Conservation (phyloP, 2,329 filamentous ascomycete genomes). For the Byssochlamys sp. region DNA sequence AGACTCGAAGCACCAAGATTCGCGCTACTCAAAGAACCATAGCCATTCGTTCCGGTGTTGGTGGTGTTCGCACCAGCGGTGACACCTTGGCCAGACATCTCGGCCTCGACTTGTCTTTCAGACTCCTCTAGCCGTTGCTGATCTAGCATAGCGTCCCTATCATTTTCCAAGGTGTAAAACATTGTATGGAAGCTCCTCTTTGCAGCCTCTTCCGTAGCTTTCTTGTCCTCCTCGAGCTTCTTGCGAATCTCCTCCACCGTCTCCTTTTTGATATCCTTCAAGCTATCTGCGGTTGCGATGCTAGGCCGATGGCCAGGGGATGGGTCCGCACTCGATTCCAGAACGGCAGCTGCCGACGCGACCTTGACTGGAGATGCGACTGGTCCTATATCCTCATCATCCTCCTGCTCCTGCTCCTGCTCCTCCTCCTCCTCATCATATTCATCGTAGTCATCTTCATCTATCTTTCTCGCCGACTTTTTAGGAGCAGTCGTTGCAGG, state of each 20-base stretch:
- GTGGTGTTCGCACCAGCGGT: constrained; percentile 47
- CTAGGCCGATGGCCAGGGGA: constrained; percentile 61
- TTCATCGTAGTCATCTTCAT: constrained; percentile 67
- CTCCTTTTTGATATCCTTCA: constrained; percentile 49
- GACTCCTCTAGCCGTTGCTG: constrained; percentile 95
- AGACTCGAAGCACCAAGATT: constrained; percentile 93
- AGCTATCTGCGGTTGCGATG: constrained; percentile 53
- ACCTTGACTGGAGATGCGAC: constrained; percentile 42
- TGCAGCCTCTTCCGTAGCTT: constrained; percentile 78
- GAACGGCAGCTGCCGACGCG: constrained; percentile 41
- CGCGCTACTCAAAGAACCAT: constrained; percentile 82
- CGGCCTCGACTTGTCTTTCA: constrained; percentile 88
- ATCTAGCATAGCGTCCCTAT: constrained; percentile 91
- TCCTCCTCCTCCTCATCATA: constrained; percentile 54
- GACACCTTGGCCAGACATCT: constrained; percentile 61
- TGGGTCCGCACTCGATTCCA: constrained; percentile 52
- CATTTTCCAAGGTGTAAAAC: constrained; percentile 91
- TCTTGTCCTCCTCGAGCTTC: constrained; percentile 83
- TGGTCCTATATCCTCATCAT: constrained; percentile 44
- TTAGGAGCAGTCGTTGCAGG: constrained; percentile 33
- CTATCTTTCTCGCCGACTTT: constrained; percentile 63
- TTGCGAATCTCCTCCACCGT: constrained; percentile 81
- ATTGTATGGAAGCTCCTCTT: constrained; percentile 85
- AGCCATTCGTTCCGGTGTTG: constrained; percentile 52
- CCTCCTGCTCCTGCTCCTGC: constrained; percentile 50